phyloP scores from a whole-genome alignment of 768 basidiomycete species.

The Russula sp. region DNA sequence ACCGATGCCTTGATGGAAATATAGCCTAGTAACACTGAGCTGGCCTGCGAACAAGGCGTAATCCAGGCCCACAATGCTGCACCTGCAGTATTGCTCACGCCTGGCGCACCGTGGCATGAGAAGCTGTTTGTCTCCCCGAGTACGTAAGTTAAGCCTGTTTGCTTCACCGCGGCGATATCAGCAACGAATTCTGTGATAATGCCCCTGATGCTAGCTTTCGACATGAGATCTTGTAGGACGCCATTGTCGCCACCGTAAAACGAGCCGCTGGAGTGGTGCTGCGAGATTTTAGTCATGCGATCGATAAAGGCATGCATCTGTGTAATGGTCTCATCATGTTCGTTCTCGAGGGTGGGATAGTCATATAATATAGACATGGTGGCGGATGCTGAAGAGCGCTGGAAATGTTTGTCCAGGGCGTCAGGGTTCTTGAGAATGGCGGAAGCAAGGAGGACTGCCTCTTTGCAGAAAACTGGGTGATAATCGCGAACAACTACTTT shows the following conservation, averaged over 20 bases:
- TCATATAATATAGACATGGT: neutral
- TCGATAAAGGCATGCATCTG: neutral
- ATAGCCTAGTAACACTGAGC: slow-evolving; percentile 52
- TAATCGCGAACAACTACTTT: neutral
- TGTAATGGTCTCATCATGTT: neutral
- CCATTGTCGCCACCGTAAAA: slow-evolving; percentile 56
- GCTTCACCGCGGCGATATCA: slow-evolving; percentile 52
- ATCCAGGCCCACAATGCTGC: slow-evolving; percentile 65
- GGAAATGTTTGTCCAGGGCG: neutral
- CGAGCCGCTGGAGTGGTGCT: slow-evolving; percentile 53
- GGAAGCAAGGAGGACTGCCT: neutral
- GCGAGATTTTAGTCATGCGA: slow-evolving; percentile 47
- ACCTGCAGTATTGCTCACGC: slow-evolving; percentile 67
- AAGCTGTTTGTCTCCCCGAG: slow-evolving; percentile 44
- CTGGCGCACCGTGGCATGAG: slow-evolving; percentile 45
- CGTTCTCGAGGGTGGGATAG: neutral
- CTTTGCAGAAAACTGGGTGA: neutral
- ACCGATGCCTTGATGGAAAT: slow-evolving; percentile 67
- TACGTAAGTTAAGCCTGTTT: slow-evolving; percentile 52
- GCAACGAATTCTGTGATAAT: slow-evolving; percentile 53
- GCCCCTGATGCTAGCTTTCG: slow-evolving; percentile 50
- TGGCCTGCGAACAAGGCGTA: slow-evolving; percentile 59
- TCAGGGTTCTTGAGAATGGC: neutral
- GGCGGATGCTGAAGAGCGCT: neutral
- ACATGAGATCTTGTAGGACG: slow-evolving; percentile 63